These are phyloP conservation scores for Tetramitus jugosus DNA, from an alignment of 208 protist genomes.

Conservation along the genomic window DNA sequence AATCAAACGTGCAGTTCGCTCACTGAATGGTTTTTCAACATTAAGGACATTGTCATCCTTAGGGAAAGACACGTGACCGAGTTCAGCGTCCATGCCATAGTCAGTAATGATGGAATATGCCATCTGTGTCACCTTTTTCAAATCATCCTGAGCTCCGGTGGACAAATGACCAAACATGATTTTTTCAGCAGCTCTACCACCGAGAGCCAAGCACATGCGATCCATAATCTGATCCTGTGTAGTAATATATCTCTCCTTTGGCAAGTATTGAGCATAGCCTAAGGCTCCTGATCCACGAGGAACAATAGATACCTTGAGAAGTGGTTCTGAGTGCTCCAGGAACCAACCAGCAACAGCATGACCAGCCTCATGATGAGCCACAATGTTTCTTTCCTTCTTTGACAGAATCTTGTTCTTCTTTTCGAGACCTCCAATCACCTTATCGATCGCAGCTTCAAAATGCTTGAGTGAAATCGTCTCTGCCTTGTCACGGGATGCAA, in stretches of 20 bases:
- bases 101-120: constrained; percentile 58
- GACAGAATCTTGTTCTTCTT: constrained; percentile 70
- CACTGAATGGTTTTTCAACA: constrained; percentile 74
- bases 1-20: constrained; percentile 60
- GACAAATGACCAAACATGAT: constrained; percentile 83
- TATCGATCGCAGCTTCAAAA: constrained; percentile 85
- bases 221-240: constrained; percentile 81
- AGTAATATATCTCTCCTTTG: constrained; percentile 77
- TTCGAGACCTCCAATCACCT: constrained; percentile 88
- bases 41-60: constrained; percentile 49
- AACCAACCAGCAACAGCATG: constrained; percentile 94
- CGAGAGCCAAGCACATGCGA: constrained; percentile 83
- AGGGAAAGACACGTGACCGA: constrained; percentile 55
- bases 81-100: constrained; percentile 61
- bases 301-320: constrained; percentile 96
- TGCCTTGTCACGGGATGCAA: constrained; percentile 46
- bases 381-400: constrained; percentile 71
- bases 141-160: constrained; percentile 87
- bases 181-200: constrained; percentile 77
- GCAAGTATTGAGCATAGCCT: constrained; percentile 95
- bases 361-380: constrained; percentile 96
- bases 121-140: constrained; percentile 82
- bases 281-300: constrained; percentile 82
- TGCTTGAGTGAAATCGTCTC: constrained; percentile 59
- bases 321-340: constrained; percentile 84